These are phyloP conservation scores for Fimicolochytrium jonesii DNA, from an alignment of 192 early-diverging fungal species.

Conservation along the genomic window DNA sequence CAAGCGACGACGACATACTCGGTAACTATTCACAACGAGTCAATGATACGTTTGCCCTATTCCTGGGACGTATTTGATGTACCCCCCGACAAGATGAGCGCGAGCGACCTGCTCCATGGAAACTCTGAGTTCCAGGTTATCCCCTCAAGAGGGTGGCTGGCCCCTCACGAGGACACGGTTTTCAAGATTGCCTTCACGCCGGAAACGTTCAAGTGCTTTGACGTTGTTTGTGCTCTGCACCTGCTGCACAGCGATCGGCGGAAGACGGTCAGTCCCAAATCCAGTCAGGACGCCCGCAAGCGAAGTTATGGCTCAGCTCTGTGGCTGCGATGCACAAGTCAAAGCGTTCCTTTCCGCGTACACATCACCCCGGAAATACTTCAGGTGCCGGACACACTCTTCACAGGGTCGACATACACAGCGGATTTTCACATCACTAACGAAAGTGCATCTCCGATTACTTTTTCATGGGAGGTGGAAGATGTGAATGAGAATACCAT, in stretches of 20 bases:
- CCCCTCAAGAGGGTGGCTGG: slow-evolving; percentile 30
- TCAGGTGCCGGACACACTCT: slow-evolving; percentile 22
- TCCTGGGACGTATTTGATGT: slow-evolving; percentile 32
- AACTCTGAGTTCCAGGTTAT: slow-evolving; percentile 23
- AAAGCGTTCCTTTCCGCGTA: slow-evolving; percentile 24
- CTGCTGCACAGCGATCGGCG: slow-evolving; percentile 25
- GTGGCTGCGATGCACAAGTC: slow-evolving; percentile 28
- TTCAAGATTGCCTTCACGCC: slow-evolving; percentile 42
- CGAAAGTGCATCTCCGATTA: slow-evolving; percentile 32
- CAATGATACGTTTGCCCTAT: slow-evolving; percentile 34
- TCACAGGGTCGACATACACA: slow-evolving; percentile 12
- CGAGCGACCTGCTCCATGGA: neutral
- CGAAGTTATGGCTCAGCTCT: slow-evolving; percentile 14
- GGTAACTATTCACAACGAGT: slow-evolving; percentile 34
- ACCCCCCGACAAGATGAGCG: slow-evolving; percentile 5
- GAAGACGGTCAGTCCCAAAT: neutral
- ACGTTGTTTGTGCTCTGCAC: slow-evolving; percentile 30
- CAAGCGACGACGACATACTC: slow-evolving; percentile 20
- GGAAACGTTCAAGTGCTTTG: slow-evolving; percentile 23
- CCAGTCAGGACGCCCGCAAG: neutral
- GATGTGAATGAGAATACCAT: slow-evolving; percentile 23
- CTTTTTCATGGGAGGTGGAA: slow-evolving; percentile 29
- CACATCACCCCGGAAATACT: slow-evolving; percentile 26
- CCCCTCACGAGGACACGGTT: slow-evolving; percentile 23
- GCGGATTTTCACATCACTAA: slow-evolving; percentile 28